These are phyloP conservation scores for Colletotrichum orbiculare DNA, from an alignment of 2,329 filamentous ascomycete genomes.

Conservation along the genomic window DNA sequence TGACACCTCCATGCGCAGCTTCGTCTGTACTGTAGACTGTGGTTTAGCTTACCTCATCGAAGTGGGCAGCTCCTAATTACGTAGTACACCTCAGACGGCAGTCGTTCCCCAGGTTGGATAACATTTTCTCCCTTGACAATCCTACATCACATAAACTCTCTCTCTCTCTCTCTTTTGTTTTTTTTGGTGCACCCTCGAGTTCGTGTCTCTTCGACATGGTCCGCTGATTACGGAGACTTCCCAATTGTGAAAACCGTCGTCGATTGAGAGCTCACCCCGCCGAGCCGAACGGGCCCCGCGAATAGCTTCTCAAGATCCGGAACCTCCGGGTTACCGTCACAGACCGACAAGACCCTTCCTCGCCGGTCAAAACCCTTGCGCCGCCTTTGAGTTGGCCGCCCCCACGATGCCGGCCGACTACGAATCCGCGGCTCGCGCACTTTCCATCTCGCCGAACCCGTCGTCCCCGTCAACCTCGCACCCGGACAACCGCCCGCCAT, in stretches of 20 bases:
- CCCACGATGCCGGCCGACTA: slow-evolving; percentile 63
- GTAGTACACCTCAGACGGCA: not conserved
- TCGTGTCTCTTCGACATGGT: slow-evolving; percentile 17
- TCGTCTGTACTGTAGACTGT: not conserved
- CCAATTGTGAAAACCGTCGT: not conserved
- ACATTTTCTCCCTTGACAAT: no score
- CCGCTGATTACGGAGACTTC: not conserved
- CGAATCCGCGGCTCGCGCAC: slow-evolving; percentile 60
- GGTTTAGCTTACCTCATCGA: slow-evolving; percentile 36
- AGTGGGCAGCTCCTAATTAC: slow-evolving; percentile 20
- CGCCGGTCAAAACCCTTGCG: not conserved
- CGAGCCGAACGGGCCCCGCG: slow-evolving; percentile 15
- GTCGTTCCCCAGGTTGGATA: no score
- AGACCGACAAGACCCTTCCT: no score
- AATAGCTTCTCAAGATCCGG: slow-evolving; percentile 18
- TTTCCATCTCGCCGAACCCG: slow-evolving; percentile 55
- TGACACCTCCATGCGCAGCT: slow-evolving; percentile 18
- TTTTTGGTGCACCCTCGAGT: not conserved
- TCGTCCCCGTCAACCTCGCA: slow-evolving; percentile 46
- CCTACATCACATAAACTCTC: not conserved
- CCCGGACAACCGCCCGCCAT: slow-evolving; percentile 59
- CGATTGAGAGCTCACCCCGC: not conserved
- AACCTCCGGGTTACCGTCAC: slow-evolving; percentile 15
- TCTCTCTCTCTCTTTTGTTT: not conserved
- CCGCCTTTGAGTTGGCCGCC: not conserved